Base-by-base conservation (phyloP, 208 protist species). In the Trypanosoma melophagium region DNA sequence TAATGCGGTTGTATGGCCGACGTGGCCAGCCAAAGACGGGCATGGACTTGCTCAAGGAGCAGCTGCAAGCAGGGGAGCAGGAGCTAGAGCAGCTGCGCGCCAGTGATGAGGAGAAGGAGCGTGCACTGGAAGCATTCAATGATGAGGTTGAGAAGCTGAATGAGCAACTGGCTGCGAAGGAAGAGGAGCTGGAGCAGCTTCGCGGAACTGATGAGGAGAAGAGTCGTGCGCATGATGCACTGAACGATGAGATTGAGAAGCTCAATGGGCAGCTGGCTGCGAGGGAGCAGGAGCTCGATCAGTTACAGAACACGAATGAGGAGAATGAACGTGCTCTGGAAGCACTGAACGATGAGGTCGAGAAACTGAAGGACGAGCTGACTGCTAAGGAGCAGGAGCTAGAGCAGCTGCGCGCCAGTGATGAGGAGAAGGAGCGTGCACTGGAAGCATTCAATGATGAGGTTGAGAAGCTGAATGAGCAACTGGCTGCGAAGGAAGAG, bases 321-420 rank as follows among this genome's bases (percentile, higher is more conserved):
- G 41, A 38, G 10, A 66, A 51, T 7, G 60, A 47, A 22, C 50
- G 50, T 22, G 14, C 38, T 17, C 25, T 74, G 52, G 55, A 54
- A 19, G 17, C 52, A 22, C 14, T 58, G 31, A 16, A 60, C 10
- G 62, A 54, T 41, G 60, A 67, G 14, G 61, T 74, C 21, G 57
- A 70, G 54, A 67, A 80, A 1, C 61, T 68, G 17, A 47, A 80
- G 44, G 35, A 57, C 5, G 14, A 68, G 21, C 51, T 68, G 52
- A n/a, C 35, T 45, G 49, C 38, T 1, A 52, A 68, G 51, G 49
- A 68, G 16, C 51, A 68, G 50, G 51, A 66, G 38, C 51, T 68
- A 28, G 17, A 35, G 28, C 28, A 35, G 5, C 5, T 35, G 5
- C 28, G 5, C 1, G 5, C 2, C 19, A 41, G 4, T 40, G 24